phyloP scores from a whole-genome alignment of 2,329 filamentous ascomycete genomes.

The Cryphonectria parasitica region DNA sequence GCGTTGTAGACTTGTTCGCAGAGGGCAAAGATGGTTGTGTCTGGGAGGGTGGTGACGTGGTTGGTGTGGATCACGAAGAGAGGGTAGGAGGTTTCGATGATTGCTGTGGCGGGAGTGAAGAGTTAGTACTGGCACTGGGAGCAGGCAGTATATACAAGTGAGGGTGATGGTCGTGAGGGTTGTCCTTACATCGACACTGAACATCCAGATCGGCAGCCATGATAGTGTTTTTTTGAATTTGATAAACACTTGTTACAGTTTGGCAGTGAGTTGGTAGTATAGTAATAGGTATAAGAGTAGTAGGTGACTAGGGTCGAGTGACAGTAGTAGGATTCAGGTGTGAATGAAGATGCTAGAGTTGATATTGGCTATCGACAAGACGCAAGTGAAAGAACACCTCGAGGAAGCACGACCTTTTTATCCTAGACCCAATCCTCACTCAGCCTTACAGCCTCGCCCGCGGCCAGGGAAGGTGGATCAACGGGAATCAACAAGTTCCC shows the following conservation, averaged over 20 bases:
- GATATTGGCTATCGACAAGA: not conserved
- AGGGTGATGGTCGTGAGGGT: not conserved
- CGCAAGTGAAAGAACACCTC: not conserved
- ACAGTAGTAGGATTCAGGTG: not conserved
- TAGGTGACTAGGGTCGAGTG: not conserved
- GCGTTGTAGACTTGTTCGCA: constrained; percentile 34
- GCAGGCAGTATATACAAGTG: not conserved
- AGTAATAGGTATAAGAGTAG: not conserved
- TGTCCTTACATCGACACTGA: constrained; percentile 29
- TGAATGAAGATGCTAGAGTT: not conserved
- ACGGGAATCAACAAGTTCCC: not conserved
- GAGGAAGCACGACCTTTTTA: constrained; percentile 25
- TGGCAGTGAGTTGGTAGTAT: not conserved
- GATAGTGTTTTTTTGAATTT: constrained; percentile 11
- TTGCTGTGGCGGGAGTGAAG: constrained; percentile 30
- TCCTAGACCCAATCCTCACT: constrained; percentile 2
- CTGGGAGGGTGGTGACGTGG: constrained; percentile 36
- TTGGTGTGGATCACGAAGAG: constrained; percentile 36
- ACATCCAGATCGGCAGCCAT: constrained; percentile 21
- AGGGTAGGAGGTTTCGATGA: constrained; percentile 36
- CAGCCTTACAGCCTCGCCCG: constrained; percentile 34
- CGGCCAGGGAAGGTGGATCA: not conserved
- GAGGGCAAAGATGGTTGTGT: constrained; percentile 35
- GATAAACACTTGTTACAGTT: not conserved
- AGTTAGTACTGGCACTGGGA: not conserved